A percentile compares a stretch with the other conserved stretches of the same genome.
Evolutionary conservation across 2,329 filamentous ascomycete genomes (phyloP).

Genomic region (Talaromyces sp.): DNA sequence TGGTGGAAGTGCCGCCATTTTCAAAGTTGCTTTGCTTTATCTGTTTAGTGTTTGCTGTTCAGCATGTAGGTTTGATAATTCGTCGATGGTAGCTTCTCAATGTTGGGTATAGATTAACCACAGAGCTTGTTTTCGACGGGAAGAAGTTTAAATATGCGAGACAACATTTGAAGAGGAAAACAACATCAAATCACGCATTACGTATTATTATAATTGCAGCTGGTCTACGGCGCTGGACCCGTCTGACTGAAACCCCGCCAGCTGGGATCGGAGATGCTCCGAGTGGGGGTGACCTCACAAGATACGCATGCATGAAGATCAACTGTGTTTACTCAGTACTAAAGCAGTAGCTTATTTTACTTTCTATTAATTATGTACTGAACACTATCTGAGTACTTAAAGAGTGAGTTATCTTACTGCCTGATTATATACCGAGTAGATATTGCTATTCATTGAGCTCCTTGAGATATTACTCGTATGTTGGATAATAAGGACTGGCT

Average conservation of each 20-base stretch:
- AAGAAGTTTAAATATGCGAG: not conserved
- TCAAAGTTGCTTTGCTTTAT: too few relatives aligned
- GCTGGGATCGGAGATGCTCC: conserved; percentile 7
- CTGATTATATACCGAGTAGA: too few relatives aligned
- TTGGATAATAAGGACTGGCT: too few relatives aligned
- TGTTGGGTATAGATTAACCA: not conserved
- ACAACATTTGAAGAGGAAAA: not conserved
- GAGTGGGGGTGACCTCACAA: conserved; percentile 1
- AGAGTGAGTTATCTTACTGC: too few relatives aligned
- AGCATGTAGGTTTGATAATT: not conserved
- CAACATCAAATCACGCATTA: not conserved
- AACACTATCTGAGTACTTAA: too few relatives aligned
- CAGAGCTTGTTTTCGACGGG: not conserved
- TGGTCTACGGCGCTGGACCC: not conserved
- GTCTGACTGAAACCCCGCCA: not conserved
- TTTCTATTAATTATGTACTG: too few relatives aligned
- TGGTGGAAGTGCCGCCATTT: conserved; percentile 17
- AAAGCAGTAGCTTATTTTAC: too few relatives aligned
- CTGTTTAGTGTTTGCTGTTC: not conserved
- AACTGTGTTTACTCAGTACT: not conserved
- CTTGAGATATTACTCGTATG: too few relatives aligned
- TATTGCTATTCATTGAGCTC: too few relatives aligned
- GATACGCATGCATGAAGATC: not conserved
- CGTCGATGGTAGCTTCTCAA: not conserved
- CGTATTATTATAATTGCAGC: not conserved